Evolutionary conservation across 352 stramenopile species (phyloP), one percentile per base, ranked within the genome.

Genomic region (Phytophthora hybrid): DNA sequence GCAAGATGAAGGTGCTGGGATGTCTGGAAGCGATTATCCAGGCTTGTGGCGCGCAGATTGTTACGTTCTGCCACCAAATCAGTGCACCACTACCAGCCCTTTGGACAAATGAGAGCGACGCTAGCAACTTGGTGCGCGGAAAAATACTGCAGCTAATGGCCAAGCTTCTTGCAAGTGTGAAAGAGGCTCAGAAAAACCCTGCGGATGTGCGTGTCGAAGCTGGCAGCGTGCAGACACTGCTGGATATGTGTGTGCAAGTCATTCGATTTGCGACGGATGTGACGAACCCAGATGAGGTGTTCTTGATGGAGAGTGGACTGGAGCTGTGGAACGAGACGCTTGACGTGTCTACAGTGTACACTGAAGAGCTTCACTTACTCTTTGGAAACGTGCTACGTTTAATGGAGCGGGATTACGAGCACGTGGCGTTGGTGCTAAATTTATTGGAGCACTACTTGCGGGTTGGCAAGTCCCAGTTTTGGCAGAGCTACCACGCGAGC

Each of bases 301-400:
- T 93, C 49, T 76, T 96, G 14, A 95, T 97, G 87, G 89, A 97
- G 57, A 91, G 75, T 68, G 90, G 89, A 1, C 62, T 96, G 18
- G 85, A 91, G 55, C 73, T 96, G 4, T 96, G 90, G 90, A 81
- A 70, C 32, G 77, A 89, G 57, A 81, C 82, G 10, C 72, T 93
- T 9, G 72, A 81, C 16, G 77, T 90, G 51, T 77, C 77, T 1
- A 76, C 73, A 1, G 58, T 71, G 14, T 96, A 97, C 77, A 88
- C 79, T 0, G 82, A 92, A 61, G 78, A 89, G 51, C 79, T 96
- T 1, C 89, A 96, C 51, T 13, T 73, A 19, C 82, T 95, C 0
- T 94, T 95, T 32, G 63, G 47, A 8, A 91, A 96, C 69, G 77
- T 78, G 14, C 29, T 95, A 37, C 80, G 74, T 11, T 71, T 94